A percentile compares a stretch with the other conserved stretches of the same genome.
Evolutionary conservation across 2,329 filamentous ascomycete genomes (phyloP).

Genomic region (Pyricularia sp.): DNA sequence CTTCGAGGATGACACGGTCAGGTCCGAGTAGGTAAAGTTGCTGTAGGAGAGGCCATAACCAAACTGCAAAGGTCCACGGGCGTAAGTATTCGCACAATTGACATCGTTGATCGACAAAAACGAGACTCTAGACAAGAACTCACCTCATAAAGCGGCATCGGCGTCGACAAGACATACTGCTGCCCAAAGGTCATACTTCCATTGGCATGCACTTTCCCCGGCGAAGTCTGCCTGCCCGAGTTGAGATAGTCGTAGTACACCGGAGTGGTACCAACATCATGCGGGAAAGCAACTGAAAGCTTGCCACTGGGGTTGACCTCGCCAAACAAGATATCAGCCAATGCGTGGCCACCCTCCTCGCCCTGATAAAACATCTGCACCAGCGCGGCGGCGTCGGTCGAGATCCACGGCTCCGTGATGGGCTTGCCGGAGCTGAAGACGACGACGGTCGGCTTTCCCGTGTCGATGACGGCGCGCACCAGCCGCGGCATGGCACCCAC

Average conservation of each 20-base stretch:
- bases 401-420: slow-evolving; percentile 65
- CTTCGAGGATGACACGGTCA: slow-evolving; percentile 38
- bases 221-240: slow-evolving; percentile 46
- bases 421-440: slow-evolving; percentile 64
- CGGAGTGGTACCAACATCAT: slow-evolving; percentile 56
- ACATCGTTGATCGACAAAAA: neutral
- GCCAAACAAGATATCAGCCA: slow-evolving; percentile 58
- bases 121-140: neutral
- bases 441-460: slow-evolving; percentile 57
- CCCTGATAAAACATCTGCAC: slow-evolving; percentile 69
- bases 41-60: slow-evolving; percentile 60
- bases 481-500: slow-evolving; percentile 62
- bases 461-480: slow-evolving; percentile 57
- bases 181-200: slow-evolving; percentile 55
- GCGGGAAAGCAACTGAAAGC: slow-evolving; percentile 57
- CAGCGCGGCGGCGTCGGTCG: slow-evolving; percentile 51
- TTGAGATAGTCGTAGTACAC: slow-evolving; percentile 67
- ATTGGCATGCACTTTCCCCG: slow-evolving; percentile 43
- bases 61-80: slow-evolving; percentile 32
- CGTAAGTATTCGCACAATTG: neutral
- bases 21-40: slow-evolving; percentile 48
- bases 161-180: slow-evolving; percentile 53
- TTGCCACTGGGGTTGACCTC: slow-evolving; percentile 57
- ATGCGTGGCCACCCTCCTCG: slow-evolving; percentile 56
- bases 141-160: slow-evolving; percentile 46